Base-by-base conservation (phyloP, 371 early-diverging fungal genomes). In the Lichtheimia ramosa region DNA sequence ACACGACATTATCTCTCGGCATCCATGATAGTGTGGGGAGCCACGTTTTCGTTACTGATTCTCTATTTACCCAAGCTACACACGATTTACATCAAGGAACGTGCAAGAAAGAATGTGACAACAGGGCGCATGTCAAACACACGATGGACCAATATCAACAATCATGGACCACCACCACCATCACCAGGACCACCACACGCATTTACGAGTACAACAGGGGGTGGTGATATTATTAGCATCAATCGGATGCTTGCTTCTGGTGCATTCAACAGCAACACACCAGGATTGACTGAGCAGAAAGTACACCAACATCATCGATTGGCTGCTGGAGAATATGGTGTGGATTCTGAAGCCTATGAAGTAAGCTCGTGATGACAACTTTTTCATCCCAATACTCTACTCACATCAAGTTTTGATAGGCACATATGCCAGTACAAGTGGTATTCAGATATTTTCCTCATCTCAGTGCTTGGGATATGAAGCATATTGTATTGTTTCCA, bases 391-490 rank as follows among this genome's bases (percentile, higher is more conserved):
- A 6, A 8, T 8, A 34, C 2, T 34, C 34, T 8, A 34, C 2
- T 34, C 34, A 34, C 34, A 10, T 34, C 25, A 25, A 3, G 25
- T 4, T 8, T 8, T 8, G 8, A 34, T 39, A 58, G 43, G 48
- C 43, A 5, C 61, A 64, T 13, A 71, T 82, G 68, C 79, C 83
- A 1, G 59, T 85, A 18, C 81, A 79, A 55, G 64, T 69, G 23
- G 67, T 74, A 5, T 70, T 66, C 49, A 69, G 73, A 10, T 85
- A 77, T 51, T 66, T 82, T 24, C 77, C 81, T 3, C 76, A 71
- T 54, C 54, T 85, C 3, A 68, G 83, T 21, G 79, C 71, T 13
- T 85, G 85, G 85, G 73, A 79, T 24, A 85, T 83, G 85, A 72
- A 74, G 51, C 69, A 78, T 8, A 63, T 85, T 15, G 66, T 81